Evolutionary conservation across 1,284 basidiomycete species (phyloP).

Genomic region (Meripilus lineatus): DNA sequence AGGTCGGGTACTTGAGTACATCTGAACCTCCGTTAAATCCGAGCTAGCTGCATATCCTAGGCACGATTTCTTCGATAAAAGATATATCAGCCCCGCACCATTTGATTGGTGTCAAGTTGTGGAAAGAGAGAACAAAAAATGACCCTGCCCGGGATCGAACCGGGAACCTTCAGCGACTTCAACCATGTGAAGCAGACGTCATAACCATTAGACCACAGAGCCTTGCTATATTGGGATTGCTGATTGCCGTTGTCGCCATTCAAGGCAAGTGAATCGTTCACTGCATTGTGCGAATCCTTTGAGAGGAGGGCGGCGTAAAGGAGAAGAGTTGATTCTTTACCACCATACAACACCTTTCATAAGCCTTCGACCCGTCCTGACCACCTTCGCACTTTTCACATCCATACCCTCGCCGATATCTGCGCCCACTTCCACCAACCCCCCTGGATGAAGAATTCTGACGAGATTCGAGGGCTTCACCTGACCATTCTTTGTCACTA

Average conservation of each 20-base stretch:
- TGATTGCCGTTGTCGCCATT: too few species aligned
- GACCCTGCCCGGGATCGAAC: constrained; percentile 28
- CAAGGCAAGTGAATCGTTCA: too few species aligned
- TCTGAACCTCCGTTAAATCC: too few species aligned
- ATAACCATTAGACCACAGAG: constrained; percentile 30
- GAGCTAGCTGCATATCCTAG: too few species aligned
- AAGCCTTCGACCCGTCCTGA: constrained; percentile 61
- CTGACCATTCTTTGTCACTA: constrained; percentile 23
- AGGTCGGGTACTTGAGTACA: too few species aligned
- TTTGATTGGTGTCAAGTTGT: too few species aligned
- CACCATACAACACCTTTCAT: constrained; percentile 70
- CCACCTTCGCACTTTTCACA: constrained; percentile 54
- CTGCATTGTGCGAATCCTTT: too few species aligned
- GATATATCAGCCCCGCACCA: too few species aligned
- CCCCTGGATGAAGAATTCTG: constrained; percentile 59
- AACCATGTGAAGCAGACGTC: constrained; percentile 26
- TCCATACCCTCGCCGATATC: constrained; percentile 38
- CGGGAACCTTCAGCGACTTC: constrained; percentile 25
- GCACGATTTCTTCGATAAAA: too few species aligned
- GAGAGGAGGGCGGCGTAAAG: too few species aligned
- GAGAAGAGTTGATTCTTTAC: too few species aligned
- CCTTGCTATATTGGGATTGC: constrained; percentile 10
- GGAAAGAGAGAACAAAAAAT: constrained; percentile 17
- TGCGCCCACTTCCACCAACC: constrained; percentile 62
- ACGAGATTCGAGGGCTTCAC: constrained; percentile 10